phyloP scores from a whole-genome alignment of 768 basidiomycete species.

The Holtermannia corniformis region DNA sequence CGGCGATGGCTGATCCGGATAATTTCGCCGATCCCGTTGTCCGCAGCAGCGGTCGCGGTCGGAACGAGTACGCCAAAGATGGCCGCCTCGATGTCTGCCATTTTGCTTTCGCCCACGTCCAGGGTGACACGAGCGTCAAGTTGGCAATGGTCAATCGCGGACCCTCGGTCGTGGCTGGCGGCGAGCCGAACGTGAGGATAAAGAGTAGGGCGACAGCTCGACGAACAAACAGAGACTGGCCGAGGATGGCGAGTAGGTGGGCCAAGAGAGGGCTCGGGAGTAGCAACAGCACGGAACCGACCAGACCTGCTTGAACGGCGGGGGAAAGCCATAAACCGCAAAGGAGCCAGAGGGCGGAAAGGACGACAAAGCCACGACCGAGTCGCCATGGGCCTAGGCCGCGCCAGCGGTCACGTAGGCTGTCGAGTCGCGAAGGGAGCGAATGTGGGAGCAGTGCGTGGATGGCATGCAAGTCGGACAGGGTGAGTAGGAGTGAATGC shows the following conservation, averaged over 20 bases:
- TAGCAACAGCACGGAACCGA: conserved; percentile 27
- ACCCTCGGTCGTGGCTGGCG: conserved; percentile 62
- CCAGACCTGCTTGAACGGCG: conserved; percentile 1
- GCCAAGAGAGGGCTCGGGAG: conserved; percentile 32
- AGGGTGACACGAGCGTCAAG: conserved; percentile 53
- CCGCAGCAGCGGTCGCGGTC: conserved; percentile 42
- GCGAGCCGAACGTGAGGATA: conserved; percentile 53
- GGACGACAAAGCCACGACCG: conserved; percentile 18
- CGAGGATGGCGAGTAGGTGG: conserved; percentile 31
- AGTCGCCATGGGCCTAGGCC: conserved; percentile 19
- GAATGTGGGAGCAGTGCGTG: conserved; percentile 43
- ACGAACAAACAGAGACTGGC: conserved; percentile 49
- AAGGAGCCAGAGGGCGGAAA: conserved; percentile 31
- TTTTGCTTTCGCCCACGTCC: conserved; percentile 58
- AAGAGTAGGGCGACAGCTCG: conserved; percentile 57
- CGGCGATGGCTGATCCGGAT: conserved; percentile 19
- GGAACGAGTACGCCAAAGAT: conserved; percentile 50
- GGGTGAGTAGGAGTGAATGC: conserved; percentile 41
- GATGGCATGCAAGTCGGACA: conserved; percentile 60
- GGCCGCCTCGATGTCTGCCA: conserved; percentile 49
- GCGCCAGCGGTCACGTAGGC: conserved; percentile 28
- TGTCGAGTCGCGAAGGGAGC: conserved; percentile 47
- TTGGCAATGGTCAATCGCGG: conserved; percentile 36
- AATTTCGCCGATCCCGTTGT: conserved; percentile 41
- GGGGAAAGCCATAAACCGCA: conserved; percentile 7